Evolutionary conservation across 2,329 filamentous ascomycete species (phyloP).

Genomic region (Fusarium sp.): DNA sequence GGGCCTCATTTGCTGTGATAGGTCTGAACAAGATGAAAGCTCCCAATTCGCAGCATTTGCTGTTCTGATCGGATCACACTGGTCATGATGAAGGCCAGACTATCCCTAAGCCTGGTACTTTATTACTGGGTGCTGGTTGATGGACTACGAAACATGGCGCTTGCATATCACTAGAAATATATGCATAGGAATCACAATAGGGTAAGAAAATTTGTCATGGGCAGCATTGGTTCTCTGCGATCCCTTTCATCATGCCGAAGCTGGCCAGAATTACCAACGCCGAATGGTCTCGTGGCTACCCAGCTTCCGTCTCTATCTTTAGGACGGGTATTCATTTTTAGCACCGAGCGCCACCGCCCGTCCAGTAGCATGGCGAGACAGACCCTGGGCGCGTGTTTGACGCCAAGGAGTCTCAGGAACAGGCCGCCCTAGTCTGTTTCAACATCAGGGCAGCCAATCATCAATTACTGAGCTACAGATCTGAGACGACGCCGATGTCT

Average conservation of each 20-base stretch:
- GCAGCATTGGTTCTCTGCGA: neutral
- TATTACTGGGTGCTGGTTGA: neutral
- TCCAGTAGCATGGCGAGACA: slow-evolving; percentile 10
- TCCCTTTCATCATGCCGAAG: neutral
- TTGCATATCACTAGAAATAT: neutral
- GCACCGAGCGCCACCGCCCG: slow-evolving; percentile 29
- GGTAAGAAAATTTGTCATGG: neutral
- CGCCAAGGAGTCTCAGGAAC: slow-evolving; percentile 35
- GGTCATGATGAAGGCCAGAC: neutral
- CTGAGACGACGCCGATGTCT: slow-evolving; percentile 32
- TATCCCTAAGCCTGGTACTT: neutral
- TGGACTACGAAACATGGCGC: neutral
- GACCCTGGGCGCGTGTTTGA: slow-evolving; percentile 8
- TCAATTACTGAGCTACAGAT: neutral
- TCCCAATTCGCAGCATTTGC: neutral
- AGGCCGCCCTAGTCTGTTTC: slow-evolving; percentile 40
- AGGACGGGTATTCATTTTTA: slow-evolving; percentile 38
- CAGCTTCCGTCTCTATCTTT: neutral
- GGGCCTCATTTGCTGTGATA: neutral
- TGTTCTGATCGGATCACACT: neutral
- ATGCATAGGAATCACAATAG: neutral
- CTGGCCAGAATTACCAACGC: neutral
- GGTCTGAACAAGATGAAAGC: neutral
- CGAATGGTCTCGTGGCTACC: slow-evolving; percentile 1
- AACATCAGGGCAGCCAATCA: slow-evolving; percentile 43